Evolutionary conservation across 768 basidiomycete genomes (phyloP).

Genomic region (Mycena belliarum): DNA sequence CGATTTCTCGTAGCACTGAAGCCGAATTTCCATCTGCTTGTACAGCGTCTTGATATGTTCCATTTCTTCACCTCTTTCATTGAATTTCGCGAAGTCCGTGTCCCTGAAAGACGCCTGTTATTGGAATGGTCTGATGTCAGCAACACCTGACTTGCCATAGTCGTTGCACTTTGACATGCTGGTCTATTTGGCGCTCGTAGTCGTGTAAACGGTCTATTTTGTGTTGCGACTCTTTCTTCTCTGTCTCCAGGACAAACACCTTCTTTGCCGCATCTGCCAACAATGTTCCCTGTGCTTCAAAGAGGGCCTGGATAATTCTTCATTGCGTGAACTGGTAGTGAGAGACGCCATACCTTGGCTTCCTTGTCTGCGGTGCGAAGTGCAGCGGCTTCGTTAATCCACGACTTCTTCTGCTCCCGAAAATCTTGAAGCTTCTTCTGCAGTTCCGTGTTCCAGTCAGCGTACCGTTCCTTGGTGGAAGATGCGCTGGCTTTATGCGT

Average conservation of each 20-base stretch:
- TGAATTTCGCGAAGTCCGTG: constrained; percentile 69
- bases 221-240: constrained; percentile 74
- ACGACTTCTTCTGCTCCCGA: constrained; percentile 77
- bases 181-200: constrained; percentile 87
- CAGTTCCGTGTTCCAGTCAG: constrained; percentile 83
- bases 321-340: no score
- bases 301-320: constrained; percentile 65
- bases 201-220: constrained; percentile 81
- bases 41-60: constrained; percentile 55
- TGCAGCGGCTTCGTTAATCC: constrained; percentile 68
- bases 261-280: constrained; percentile 68
- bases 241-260: constrained; percentile 73
- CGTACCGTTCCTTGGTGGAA: constrained; percentile 73
- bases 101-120: constrained; percentile 52
- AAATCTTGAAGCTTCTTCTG: constrained; percentile 74
- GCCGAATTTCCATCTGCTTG: constrained; percentile 64
- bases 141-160: constrained; percentile 61
- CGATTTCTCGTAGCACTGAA: constrained; percentile 58
- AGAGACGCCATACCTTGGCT: constrained; percentile 47
- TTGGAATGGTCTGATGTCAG: not conserved
- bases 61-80: constrained; percentile 61
- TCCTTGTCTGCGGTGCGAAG: constrained; percentile 75
- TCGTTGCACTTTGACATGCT: constrained; percentile 72
- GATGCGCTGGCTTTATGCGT: constrained; percentile 75
- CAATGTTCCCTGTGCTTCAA: constrained; percentile 67